Percentiles rank a stretch among this genome's conserved stretches.
These are phyloP conservation scores for Carnegiea gigantea DNA, from an alignment of 179 eudicot genomes.

Conservation along the genomic window DNA sequence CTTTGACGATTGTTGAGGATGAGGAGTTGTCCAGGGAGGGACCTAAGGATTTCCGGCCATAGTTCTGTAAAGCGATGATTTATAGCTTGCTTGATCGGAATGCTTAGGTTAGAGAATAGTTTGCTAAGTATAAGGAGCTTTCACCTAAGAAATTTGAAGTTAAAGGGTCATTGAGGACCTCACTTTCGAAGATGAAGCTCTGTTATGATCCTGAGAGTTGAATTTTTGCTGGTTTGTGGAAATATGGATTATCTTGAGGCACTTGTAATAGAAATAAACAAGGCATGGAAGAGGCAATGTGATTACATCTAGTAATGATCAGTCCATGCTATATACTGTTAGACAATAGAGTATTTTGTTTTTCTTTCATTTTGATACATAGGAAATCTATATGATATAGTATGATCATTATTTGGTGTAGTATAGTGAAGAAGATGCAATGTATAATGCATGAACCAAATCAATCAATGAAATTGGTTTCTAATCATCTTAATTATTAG, in stretches of 20 bases:
- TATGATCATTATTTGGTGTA: constrained; percentile 2
- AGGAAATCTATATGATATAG: no score
- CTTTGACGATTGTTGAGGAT: constrained; percentile 48
- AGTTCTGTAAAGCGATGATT: constrained; percentile 76
- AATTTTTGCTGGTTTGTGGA: constrained; percentile 14
- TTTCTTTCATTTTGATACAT: no score
- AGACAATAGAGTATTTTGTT: no score
- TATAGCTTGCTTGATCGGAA: constrained; percentile 64
- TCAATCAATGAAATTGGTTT: constrained; percentile 7
- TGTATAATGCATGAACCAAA: neutral
- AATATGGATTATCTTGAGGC: no score
- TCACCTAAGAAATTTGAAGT: constrained; percentile 75
- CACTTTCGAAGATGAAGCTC: constrained; percentile 73
- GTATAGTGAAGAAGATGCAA: neutral
- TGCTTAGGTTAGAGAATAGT: constrained; percentile 59
- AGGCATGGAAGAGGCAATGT: no score
- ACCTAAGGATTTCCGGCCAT: constrained; percentile 69
- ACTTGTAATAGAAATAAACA: no score
- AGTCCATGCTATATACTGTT: no score
- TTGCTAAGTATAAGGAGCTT: constrained; percentile 62
- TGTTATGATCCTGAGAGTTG: constrained; percentile 38
- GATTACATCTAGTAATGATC: no score
- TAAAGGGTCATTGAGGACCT: constrained; percentile 61
- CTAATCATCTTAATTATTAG: constrained; percentile 9
- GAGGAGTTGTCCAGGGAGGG: constrained; percentile 64